These are phyloP conservation scores for Pyrus hybrid DNA, from an alignment of 331 rosid genomes.

Conservation along the genomic window DNA sequence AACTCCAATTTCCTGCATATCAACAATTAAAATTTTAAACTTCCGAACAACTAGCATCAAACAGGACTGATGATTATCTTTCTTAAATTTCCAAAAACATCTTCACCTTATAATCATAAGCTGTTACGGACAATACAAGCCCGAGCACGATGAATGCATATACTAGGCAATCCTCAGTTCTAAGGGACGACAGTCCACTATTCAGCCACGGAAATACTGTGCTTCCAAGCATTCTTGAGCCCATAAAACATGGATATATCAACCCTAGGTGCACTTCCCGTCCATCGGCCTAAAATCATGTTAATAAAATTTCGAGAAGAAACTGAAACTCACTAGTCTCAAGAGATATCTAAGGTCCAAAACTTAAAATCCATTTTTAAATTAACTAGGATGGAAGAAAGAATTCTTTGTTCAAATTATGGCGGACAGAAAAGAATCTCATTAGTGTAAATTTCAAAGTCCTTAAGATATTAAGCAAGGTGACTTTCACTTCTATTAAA, in stretches of 20 bases:
- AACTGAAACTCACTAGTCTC: not conserved
- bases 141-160: slow-evolving; percentile 51
- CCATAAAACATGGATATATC: slow-evolving; percentile 73
- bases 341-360: not conserved
- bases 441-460: not conserved
- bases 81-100: slow-evolving; percentile 6
- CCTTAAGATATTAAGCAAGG: not conserved
- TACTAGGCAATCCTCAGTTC: slow-evolving; percentile 73
- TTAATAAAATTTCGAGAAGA: not conserved
- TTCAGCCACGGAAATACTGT: slow-evolving; percentile 72
- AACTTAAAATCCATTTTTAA: not conserved
- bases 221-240: slow-evolving; percentile 94
- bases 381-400: not conserved
- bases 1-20: slow-evolving; percentile 76
- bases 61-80: slow-evolving; percentile 7
- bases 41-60: slow-evolving; percentile 11
- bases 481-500: not conserved
- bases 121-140: slow-evolving; percentile 51
- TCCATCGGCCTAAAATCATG: slow-evolving; percentile 77
- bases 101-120: slow-evolving; percentile 84
- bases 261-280: slow-evolving; percentile 84
- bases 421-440: not conserved
- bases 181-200: slow-evolving; percentile 56
- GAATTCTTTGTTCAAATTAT: not conserved
- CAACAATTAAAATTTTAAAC: slow-evolving; percentile 13